Evolutionary conservation across 352 stramenopile genomes (phyloP), one percentile per base, ranked within the genome.

Genomic region (Pilasporangium apinafurcum): DNA sequence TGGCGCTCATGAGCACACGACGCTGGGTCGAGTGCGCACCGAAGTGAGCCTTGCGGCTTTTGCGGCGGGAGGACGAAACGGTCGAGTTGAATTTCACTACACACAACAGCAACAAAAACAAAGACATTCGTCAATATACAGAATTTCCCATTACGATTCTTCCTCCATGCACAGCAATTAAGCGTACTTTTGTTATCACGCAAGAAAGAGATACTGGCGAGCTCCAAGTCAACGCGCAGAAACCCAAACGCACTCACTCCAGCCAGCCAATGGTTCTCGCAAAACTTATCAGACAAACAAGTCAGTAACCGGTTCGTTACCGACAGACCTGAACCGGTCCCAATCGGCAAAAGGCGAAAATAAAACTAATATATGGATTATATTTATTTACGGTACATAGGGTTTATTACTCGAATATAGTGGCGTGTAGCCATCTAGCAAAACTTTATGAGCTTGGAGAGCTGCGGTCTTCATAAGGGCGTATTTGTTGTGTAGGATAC

Each of bases 11-110:
- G 43, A 99, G 70, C 63, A 96, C 93, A 65, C 95, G 82, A 57
- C 96, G 91, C 44, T 89, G 82, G 51, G 93, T 96, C 65, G 95
- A 99, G 75, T 98, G 92, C 47, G 96, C 89, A 55, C 80, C 77
- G 76, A 99, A 99, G 83, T 99, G 96, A 49, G 97, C 96, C 96
- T 99, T 99, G 59, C 97, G 95, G 66, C 65, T 88, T 92, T 99
- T 99, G 55, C 97, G 91, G 65, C 96, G 94, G 63, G 90, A 98
- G 56, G 87, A 96, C 56, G 87, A 92, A 40, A 95, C 84, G 59
- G 91, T 93, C 60, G 84, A 86, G 79, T 95, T 96, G 74, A 96
- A 95, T 71, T 97, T 97, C 85, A 94, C 78, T 92, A 61, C 5
- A 28, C 34, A 41, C 22, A 56, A 18, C 0, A 24, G 42, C 16